These are phyloP conservation scores for Kitagawia praeruptora DNA, from an alignment of 129 eudicot species.

Conservation along the genomic window DNA sequence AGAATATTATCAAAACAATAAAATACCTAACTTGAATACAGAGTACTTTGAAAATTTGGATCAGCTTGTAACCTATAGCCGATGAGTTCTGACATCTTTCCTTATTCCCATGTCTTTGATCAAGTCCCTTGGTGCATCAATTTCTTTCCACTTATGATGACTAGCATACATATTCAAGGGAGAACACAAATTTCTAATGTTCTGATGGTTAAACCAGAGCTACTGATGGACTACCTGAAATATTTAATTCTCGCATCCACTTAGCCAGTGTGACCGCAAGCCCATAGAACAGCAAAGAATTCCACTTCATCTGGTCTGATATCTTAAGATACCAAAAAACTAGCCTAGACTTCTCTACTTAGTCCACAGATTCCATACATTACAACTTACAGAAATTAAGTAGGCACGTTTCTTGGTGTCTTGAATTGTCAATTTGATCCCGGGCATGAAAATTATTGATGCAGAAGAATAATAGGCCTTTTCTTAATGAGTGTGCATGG, in stretches of 20 bases:
- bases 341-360: conserved; percentile 38
- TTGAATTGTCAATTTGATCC: conserved; percentile 24
- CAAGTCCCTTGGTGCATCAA: conserved; percentile 33
- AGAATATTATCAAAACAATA: too few species aligned
- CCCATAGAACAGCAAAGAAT: conserved; percentile 56
- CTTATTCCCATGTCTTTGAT: conserved; percentile 47
- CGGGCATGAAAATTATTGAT: conserved; percentile 35
- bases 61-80: conserved; percentile 30
- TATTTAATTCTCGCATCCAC: conserved; percentile 15
- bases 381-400: conserved; percentile 41
- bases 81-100: conserved; percentile 58
- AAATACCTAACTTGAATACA: too few species aligned
- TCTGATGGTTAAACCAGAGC: conserved; percentile 29
- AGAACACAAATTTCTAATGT: conserved; percentile 52
- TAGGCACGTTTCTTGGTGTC: too few species aligned
- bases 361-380: conserved; percentile 73
- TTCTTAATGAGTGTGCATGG: conserved; percentile 36
- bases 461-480: conserved; percentile 33
- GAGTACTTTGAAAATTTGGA: not conserved
- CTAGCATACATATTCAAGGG: conserved; percentile 62
- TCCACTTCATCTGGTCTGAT: conserved; percentile 69
- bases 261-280: conserved; percentile 75
- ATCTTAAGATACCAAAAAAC: conserved; percentile 35
- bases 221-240: too few species aligned
- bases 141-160: conserved; percentile 55